Conservation (phyloP, 176 grass and related monocot species). For the Aegilops umbellulata region DNA sequence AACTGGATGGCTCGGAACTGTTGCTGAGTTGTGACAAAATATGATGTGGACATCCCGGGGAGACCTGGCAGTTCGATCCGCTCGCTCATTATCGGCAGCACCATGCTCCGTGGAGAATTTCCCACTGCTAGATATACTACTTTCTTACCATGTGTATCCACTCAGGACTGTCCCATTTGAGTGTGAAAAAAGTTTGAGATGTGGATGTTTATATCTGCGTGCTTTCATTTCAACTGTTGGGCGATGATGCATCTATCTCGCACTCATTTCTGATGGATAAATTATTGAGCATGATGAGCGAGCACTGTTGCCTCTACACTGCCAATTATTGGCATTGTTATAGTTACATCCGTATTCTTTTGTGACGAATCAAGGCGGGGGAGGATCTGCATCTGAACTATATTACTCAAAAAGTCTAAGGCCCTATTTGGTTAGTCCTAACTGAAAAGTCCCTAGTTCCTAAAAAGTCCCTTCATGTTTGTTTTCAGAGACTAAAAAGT, state of each 20-base stretch:
- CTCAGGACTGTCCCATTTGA: background rate
- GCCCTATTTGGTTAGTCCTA: too few species aligned
- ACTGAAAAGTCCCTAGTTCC: too few species aligned
- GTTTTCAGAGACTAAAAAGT: too few species aligned
- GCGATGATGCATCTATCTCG: background rate
- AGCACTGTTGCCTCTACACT: background rate
- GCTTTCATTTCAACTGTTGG: background rate
- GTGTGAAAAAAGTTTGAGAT: background rate
- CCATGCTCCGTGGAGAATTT: background rate
- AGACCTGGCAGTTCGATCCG: background rate
- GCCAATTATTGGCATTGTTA: background rate
- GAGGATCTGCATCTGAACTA: too few species aligned
- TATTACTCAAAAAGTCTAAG: too few species aligned
- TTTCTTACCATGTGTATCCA: slow-evolving; percentile 28
- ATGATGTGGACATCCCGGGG: background rate
- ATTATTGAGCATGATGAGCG: background rate
- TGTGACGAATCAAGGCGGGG: too few species aligned
- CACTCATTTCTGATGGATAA: background rate
- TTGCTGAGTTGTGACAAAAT: background rate
- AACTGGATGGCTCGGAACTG: slow-evolving; percentile 22
- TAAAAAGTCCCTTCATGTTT: too few species aligned
- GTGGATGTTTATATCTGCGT: background rate
- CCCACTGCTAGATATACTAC: background rate
- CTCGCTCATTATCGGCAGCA: background rate
- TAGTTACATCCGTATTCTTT: too few species aligned